phyloP scores from a whole-genome alignment of 495 filamentous ascomycete genomes.

The Melanomma pulvis-pyrius region DNA sequence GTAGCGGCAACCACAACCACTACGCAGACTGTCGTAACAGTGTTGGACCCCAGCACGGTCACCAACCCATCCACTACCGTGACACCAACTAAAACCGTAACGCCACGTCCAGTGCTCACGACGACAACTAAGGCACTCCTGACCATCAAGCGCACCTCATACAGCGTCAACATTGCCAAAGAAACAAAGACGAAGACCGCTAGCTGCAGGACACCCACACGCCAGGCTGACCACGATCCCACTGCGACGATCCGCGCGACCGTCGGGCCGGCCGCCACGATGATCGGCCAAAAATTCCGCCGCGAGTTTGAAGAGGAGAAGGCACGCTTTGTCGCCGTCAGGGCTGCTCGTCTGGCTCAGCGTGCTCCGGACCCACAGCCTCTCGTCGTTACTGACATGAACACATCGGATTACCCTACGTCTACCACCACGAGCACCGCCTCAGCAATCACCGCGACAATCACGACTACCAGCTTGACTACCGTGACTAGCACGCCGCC shows the following conservation, averaged over 20 bases:
- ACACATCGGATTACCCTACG: conserved; percentile 25
- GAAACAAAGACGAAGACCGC: conserved; percentile 37
- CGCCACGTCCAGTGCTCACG: conserved; percentile 34
- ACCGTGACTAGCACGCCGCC: conserved; percentile 32
- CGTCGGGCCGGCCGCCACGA: conserved; percentile 15
- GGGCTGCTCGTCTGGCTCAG: conserved; percentile 27
- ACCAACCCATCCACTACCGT: conserved; percentile 38
- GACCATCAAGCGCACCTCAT: conserved; percentile 37
- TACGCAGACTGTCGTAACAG: conserved; percentile 27
- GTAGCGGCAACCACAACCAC: conserved; percentile 33
- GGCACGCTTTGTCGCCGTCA: conserved; percentile 13
- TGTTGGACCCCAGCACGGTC: conserved; percentile 28
- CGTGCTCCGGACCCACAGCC: conserved; percentile 44
- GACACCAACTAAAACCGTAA: conserved; percentile 39
- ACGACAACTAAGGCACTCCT: conserved; percentile 38
- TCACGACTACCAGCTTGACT: conserved; percentile 5
- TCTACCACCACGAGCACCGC: conserved; percentile 36
- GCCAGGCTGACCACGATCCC: conserved; percentile 31
- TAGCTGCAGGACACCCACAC: conserved; percentile 30
- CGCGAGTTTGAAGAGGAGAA: conserved; percentile 21
- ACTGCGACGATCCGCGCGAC: conserved; percentile 35
- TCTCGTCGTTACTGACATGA: conserved; percentile 36
- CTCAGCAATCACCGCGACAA: conserved; percentile 35
- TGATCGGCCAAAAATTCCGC: conserved; percentile 27
- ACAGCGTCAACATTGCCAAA: conserved; percentile 29